Conservation (phyloP, 2,329 filamentous ascomycete species). For the Didymella pomorum region DNA sequence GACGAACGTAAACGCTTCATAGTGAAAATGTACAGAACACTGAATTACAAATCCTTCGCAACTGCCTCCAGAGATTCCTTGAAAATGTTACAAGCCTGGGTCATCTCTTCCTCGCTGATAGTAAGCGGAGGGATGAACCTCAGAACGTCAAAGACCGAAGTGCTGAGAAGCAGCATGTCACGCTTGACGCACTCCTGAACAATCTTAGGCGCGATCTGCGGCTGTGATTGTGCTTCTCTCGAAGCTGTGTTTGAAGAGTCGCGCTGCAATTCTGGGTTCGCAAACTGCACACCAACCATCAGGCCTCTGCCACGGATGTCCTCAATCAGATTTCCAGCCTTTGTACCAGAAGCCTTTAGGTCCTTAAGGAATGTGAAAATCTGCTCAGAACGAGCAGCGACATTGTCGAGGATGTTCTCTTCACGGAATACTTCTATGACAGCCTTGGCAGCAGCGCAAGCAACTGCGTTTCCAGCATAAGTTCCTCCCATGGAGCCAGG, state of each 20-base stretch:
- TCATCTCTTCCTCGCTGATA: constrained; percentile 39
- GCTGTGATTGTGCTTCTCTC: constrained; percentile 22
- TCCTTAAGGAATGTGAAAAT: constrained; percentile 37
- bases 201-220: constrained; percentile 39
- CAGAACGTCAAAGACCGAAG: constrained; percentile 42
- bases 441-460: constrained; percentile 40
- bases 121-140: constrained; percentile 42
- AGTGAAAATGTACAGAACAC: neutral
- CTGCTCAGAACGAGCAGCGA: constrained; percentile 38
- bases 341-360: constrained; percentile 33
- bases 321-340: constrained; percentile 41
- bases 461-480: constrained; percentile 42
- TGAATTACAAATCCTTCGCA: constrained; percentile 32
- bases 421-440: constrained; percentile 38
- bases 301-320: constrained; percentile 38
- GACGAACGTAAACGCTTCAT: constrained; percentile 10
- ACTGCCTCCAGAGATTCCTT: constrained; percentile 39
- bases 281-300: constrained; percentile 43
- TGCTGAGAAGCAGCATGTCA: constrained; percentile 42
- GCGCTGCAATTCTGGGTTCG: constrained; percentile 27
- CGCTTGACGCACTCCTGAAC: constrained; percentile 41
- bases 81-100: constrained; percentile 36
- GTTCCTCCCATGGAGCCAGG: constrained; percentile 43
- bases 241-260: constrained; percentile 34
- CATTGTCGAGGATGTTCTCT: constrained; percentile 40